Base-by-base conservation (phyloP, 805 yeast genomes). In the Pichia kluyveri region DNA sequence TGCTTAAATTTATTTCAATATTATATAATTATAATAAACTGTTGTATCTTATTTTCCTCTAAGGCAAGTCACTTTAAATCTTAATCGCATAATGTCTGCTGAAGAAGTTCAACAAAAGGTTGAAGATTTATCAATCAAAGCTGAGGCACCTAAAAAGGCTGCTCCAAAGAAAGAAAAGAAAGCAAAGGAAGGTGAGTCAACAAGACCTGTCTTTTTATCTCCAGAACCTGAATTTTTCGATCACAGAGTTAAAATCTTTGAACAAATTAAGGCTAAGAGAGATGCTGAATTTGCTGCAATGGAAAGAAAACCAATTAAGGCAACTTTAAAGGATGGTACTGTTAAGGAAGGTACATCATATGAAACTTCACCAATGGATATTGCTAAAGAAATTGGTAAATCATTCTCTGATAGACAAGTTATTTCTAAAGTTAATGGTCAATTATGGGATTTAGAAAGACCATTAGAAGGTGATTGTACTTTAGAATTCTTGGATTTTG, bases 381-480 rank as follows among this genome's bases (percentile, higher is more conserved):
- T 91, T 55, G 97, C 98, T 45, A 75, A 73, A 58, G 80, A 67
- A 48, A 89, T 91, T 59, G 88, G 95, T 56, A 86, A 86, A 69
- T 83, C 96, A 10, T 84, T 91, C 63, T 73, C 82, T 43, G 98
- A 93, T 56, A 83, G 88, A 70, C 86, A 86, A 59, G 88, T 93
- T 55, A 89, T 93, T 57, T 77, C 98, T 51, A 89, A 88, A 68
- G 95, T 91, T 47, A 77, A 93, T 63, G 96, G 95, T 50, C 73
- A 77, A 59, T 73, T 91, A 58, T 93, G 99, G 98, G 99, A 93
- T 71, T 74, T 93, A 60, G 90, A 83, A 55, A 84, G 99, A 70
- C 97, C 97, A 27, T 73, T 93, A 45, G 99, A 93, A 69, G 69
- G 67, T 12, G 84, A 78, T 51, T 73, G 77, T 51, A 65, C 70